Percentiles rank a stretch among this genome's conserved stretches.
phyloP scores from a whole-genome alignment of 1,284 basidiomycete species.

The Ganoderma lingzhi region DNA sequence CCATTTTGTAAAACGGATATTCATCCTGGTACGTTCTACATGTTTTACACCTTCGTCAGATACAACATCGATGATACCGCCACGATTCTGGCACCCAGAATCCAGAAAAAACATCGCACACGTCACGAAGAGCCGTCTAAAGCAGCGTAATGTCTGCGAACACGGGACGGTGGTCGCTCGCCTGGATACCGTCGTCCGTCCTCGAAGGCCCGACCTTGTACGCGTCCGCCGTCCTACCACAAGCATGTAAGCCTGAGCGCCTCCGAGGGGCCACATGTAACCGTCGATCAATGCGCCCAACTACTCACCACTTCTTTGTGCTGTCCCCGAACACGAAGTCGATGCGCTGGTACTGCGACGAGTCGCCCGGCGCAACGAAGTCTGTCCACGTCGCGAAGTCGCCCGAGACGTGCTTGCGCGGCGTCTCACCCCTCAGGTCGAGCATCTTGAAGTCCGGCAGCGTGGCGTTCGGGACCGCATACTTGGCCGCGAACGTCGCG shows the following conservation, averaged over 20 bases:
- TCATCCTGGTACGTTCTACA: neutral
- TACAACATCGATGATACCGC: neutral
- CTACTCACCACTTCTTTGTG: constrained; percentile 54
- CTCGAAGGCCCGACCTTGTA: constrained; percentile 49
- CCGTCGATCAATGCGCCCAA: too few relatives aligned
- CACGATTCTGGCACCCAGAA: neutral
- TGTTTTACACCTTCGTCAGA: neutral
- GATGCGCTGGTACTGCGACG: constrained; percentile 51
- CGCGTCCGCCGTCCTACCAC: constrained; percentile 29
- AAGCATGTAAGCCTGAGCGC: neutral
- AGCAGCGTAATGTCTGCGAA: neutral
- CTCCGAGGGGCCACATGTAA: neutral
- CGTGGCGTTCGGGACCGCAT: constrained; percentile 43
- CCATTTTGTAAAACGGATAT: neutral
- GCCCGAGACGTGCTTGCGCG: constrained; percentile 51
- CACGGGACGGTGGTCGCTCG: neutral
- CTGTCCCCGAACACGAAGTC: constrained; percentile 63
- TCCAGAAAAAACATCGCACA: neutral
- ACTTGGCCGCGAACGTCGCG: constrained; percentile 52
- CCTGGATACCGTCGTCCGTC: neutral
- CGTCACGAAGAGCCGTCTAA: neutral
- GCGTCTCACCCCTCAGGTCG: constrained; percentile 54
- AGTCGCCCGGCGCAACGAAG: constrained; percentile 51
- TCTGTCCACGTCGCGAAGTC: constrained; percentile 67
- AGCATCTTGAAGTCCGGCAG: constrained; percentile 52